Evolutionary conservation across 164 flowering plant species (phyloP).

Genomic region (Liquidambar formosana): DNA sequence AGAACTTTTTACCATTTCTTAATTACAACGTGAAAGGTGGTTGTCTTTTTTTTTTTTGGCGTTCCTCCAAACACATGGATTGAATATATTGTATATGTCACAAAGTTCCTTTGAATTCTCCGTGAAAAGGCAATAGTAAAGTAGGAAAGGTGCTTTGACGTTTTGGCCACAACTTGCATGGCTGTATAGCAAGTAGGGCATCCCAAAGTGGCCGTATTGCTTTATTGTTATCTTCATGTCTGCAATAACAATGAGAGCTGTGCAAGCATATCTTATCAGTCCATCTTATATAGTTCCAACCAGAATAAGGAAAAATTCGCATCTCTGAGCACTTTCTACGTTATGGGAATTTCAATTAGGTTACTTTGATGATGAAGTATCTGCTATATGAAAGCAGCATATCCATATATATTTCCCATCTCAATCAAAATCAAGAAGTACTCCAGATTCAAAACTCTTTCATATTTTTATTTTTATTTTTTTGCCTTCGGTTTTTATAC

Average conservation of each 20-base stretch:
- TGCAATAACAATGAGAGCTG: slow-evolving; percentile 15
- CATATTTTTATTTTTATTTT: too few species aligned
- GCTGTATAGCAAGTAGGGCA: slow-evolving; percentile 42
- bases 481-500: not conserved
- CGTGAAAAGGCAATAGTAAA: slow-evolving; percentile 19
- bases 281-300: slow-evolving; percentile 14
- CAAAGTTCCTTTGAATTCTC: slow-evolving; percentile 15
- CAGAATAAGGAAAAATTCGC: not conserved
- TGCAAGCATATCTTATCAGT: slow-evolving; percentile 12
- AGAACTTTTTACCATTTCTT: not conserved
- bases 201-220: slow-evolving; percentile 42
- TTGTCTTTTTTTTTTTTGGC: not conserved
- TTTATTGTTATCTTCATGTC: slow-evolving; percentile 37
- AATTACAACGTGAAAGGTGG: slow-evolving; percentile 15
- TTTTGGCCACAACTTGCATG: slow-evolving; percentile 53
- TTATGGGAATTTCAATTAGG: not conserved
- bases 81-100: slow-evolving; percentile 11
- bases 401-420: not conserved
- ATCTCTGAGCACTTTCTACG: not conserved
- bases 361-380: not conserved
- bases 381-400: not conserved
- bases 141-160: slow-evolving; percentile 35
- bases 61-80: slow-evolving; percentile 22
- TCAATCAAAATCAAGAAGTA: slow-evolving; percentile 3
- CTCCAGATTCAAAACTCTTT: too few species aligned